Evolutionary conservation across 2,329 filamentous ascomycete genomes (phyloP).

Genomic region (Pyrenochaeta sp.): DNA sequence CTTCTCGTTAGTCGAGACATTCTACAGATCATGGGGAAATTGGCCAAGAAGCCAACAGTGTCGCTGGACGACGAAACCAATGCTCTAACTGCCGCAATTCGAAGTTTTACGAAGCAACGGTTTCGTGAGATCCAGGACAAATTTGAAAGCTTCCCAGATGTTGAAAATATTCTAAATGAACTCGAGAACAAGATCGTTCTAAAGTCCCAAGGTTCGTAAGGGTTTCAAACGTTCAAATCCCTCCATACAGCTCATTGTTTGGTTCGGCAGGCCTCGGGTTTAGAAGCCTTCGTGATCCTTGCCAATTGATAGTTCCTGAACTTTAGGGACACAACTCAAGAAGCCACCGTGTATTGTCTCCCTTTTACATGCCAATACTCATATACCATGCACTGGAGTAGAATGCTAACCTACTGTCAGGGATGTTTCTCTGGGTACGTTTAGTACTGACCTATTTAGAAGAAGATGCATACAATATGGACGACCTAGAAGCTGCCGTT

Average conservation of each 20-base stretch:
- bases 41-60: neutral
- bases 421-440: conserved; percentile 13
- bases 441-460: conserved; percentile 2
- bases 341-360: too few relatives aligned
- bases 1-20: conserved; percentile 1
- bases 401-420: neutral
- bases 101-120: neutral
- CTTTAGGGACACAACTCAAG: too few relatives aligned
- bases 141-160: neutral
- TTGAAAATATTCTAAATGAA: neutral
- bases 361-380: too few relatives aligned
- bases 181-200: neutral
- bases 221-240: neutral
- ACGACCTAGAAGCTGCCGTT: conserved; percentile 3
- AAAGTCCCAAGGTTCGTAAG: neutral
- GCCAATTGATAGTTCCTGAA: too few relatives aligned
- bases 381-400: neutral
- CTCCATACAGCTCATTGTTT: neutral
- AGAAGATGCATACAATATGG: conserved; percentile 3
- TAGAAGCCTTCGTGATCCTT: too few relatives aligned
- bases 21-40: neutral
- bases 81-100: neutral
- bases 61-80: neutral
- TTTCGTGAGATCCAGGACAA: neutral
- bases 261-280: too few relatives aligned